Percentiles rank a stretch among this genome's conserved stretches.
Conservation (phyloP, 2,329 filamentous ascomycete genomes). For the Cercospora sp. region DNA sequence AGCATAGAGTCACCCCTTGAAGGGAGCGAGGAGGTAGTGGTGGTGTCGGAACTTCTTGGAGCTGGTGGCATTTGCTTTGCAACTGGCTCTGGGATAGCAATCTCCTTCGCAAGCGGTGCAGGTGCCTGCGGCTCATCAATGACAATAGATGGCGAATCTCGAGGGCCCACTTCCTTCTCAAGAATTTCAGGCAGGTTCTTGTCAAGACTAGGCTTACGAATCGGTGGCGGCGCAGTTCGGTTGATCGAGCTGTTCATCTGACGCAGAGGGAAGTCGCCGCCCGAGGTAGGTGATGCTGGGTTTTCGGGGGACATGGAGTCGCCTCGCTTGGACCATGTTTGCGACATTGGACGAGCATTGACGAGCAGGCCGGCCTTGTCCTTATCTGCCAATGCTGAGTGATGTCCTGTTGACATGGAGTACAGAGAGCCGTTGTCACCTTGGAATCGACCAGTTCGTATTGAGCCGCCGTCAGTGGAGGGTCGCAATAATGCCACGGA, state of each 20-base stretch:
- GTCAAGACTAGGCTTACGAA: slow-evolving; percentile 23
- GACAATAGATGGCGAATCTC: slow-evolving; percentile 9
- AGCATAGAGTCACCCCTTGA: slow-evolving; percentile 30
- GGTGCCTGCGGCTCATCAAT: slow-evolving; percentile 13
- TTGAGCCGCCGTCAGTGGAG: slow-evolving; percentile 44
- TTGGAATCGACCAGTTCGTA: slow-evolving; percentile 24
- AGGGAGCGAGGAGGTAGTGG: slow-evolving; percentile 22
- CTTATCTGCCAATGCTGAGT: slow-evolving; percentile 34
- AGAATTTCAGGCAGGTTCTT: slow-evolving; percentile 24
- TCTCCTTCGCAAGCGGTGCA: slow-evolving; percentile 24
- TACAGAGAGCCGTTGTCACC: slow-evolving; percentile 52
- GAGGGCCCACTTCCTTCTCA: slow-evolving; percentile 18
- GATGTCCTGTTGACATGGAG: slow-evolving; percentile 50
- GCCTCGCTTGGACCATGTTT: slow-evolving; percentile 48
- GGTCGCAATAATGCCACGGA: slow-evolving; percentile 58
- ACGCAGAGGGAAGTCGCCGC: slow-evolving; percentile 24
- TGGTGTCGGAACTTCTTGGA: slow-evolving; percentile 18
- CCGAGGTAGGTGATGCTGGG: slow-evolving; percentile 7
- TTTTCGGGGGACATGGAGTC: slow-evolving; percentile 36
- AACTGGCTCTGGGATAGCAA: slow-evolving; percentile 23
- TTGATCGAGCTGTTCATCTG: slow-evolving; percentile 29
- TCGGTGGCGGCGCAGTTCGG: slow-evolving; percentile 11
- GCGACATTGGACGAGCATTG: slow-evolving; percentile 61
- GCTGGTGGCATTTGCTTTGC: slow-evolving; percentile 25
- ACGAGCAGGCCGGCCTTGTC: slow-evolving; percentile 53